phyloP scores from a whole-genome alignment of 345 rosid genomes.

The Rhizophora apiculata region DNA sequence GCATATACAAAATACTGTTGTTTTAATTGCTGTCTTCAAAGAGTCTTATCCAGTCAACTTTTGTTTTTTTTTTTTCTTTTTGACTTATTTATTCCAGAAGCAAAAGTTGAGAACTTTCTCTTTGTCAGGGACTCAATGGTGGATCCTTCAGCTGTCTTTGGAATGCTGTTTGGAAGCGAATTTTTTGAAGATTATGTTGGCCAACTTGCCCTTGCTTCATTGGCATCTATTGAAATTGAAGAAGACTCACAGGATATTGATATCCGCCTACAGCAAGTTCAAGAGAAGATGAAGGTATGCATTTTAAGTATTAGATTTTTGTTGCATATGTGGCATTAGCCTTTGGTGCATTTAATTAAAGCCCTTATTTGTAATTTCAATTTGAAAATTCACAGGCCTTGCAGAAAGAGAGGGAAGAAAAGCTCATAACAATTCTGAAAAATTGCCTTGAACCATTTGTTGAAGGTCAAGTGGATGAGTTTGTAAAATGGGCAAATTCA shows the following conservation, averaged over 20 bases:
- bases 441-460: slow-evolving; percentile 67
- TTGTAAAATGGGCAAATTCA: slow-evolving; percentile 62
- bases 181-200: slow-evolving; percentile 89
- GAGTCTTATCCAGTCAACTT: neutral
- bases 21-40: neutral
- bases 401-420: slow-evolving; percentile 77
- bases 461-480: slow-evolving; percentile 61
- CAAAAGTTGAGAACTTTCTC: slow-evolving; percentile 4
- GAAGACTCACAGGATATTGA: slow-evolving; percentile 50
- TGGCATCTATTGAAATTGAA: slow-evolving; percentile 54
- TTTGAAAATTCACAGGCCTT: slow-evolving; percentile 39
- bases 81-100: neutral
- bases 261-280: slow-evolving; percentile 43
- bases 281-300: slow-evolving; percentile 67
- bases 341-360: neutral
- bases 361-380: neutral
- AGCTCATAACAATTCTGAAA: slow-evolving; percentile 59
- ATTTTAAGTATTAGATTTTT: neutral
- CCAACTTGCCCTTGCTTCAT: slow-evolving; percentile 72
- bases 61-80: neutral
- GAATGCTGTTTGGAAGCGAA: slow-evolving; percentile 96
- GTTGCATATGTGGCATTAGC: neutral
- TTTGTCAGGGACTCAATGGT: slow-evolving; percentile 70
- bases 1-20: too few relatives aligned
- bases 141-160: slow-evolving; percentile 90